Evolutionary conservation across 208 protist genomes (phyloP).

Genomic region (Leishmania martiniquensis): DNA sequence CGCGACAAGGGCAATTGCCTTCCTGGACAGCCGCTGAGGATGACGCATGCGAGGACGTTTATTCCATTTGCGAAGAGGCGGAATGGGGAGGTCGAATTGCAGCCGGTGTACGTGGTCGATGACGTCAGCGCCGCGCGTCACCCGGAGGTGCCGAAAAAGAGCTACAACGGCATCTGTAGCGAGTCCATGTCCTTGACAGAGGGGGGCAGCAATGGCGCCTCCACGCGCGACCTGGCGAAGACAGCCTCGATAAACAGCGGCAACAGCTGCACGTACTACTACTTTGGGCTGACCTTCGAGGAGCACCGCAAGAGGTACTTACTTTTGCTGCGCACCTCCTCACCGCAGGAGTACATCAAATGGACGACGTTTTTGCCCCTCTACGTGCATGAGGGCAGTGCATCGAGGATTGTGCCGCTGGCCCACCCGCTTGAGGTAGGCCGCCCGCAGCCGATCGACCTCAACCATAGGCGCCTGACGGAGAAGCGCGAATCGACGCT

Average conservation of each 20-base stretch:
- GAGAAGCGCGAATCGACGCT: conserved; percentile 30
- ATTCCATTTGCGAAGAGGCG: conserved; percentile 40
- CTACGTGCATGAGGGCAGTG: conserved; percentile 55
- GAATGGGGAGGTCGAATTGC: conserved; percentile 25
- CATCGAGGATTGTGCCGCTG: conserved; percentile 42
- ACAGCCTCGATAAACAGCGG: neutral
- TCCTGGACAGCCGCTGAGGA: neutral
- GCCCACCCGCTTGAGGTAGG: conserved; percentile 48
- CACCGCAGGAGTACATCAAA: conserved; percentile 39
- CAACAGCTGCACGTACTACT: conserved; percentile 36
- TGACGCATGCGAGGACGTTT: conserved; percentile 32
- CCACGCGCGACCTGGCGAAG: neutral
- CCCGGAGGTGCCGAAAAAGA: conserved; percentile 37
- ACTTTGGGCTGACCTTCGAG: conserved; percentile 64
- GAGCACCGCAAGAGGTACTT: conserved; percentile 46
- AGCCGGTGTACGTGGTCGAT: conserved; percentile 60
- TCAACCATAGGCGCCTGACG: conserved; percentile 35
- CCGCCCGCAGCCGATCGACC: conserved; percentile 23
- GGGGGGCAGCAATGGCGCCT: neutral
- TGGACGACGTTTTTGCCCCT: conserved; percentile 49
- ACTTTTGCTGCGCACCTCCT: conserved; percentile 55
- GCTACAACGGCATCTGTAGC: conserved; percentile 41
- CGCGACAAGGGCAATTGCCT: conserved; percentile 18
- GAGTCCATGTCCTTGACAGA: conserved; percentile 11
- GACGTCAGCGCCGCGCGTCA: conserved; percentile 45